Percentiles rank a stretch among this genome's conserved stretches.
These are phyloP conservation scores for Penicillium maclennaniae DNA, from an alignment of 495 filamentous ascomycete species.

Conservation along the genomic window DNA sequence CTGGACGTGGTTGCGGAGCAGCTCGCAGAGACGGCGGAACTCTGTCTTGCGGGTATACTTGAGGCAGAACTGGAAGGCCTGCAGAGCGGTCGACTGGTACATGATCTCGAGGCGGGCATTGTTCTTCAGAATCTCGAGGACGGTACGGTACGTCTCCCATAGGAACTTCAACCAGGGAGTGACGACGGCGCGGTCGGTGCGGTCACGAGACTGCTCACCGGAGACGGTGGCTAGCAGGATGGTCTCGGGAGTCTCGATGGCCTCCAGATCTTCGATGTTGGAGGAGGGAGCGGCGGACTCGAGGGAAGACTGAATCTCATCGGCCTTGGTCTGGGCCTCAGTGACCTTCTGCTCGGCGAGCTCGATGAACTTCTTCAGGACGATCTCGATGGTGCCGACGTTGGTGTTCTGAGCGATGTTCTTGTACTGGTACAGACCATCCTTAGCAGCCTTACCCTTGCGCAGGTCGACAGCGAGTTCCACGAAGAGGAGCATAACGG, in stretches of 20 bases:
- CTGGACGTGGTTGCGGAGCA: constrained; percentile 96
- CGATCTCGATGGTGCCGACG: constrained; percentile 94
- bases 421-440: constrained; percentile 98
- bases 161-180: constrained; percentile 99
- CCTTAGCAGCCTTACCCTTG: constrained; percentile 97
- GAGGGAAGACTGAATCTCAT: constrained; percentile 84
- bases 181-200: constrained; percentile 95
- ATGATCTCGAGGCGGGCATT: constrained; percentile 96
- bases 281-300: constrained; percentile 65
- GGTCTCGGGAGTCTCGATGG: constrained; percentile 95
- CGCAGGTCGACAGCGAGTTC: constrained; percentile 94
- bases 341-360: constrained; percentile 94
- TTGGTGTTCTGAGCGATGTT: constrained; percentile 99
- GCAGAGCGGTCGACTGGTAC: constrained; percentile 96
- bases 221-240: constrained; percentile 97
- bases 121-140: constrained; percentile 96
- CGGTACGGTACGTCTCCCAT: constrained; percentile 99
- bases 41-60: constrained; percentile 99
- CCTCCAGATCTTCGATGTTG: constrained; percentile 92
- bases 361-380: constrained; percentile 96
- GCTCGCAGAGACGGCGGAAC: constrained; percentile 95
- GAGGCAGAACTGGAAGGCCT: constrained; percentile 97
- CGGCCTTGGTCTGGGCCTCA: constrained; percentile 91
- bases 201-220: constrained; percentile 92
- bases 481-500: constrained; percentile 96